Base-by-base conservation (phyloP, 805 yeast species). In the Kodamaea sagamina region DNA sequence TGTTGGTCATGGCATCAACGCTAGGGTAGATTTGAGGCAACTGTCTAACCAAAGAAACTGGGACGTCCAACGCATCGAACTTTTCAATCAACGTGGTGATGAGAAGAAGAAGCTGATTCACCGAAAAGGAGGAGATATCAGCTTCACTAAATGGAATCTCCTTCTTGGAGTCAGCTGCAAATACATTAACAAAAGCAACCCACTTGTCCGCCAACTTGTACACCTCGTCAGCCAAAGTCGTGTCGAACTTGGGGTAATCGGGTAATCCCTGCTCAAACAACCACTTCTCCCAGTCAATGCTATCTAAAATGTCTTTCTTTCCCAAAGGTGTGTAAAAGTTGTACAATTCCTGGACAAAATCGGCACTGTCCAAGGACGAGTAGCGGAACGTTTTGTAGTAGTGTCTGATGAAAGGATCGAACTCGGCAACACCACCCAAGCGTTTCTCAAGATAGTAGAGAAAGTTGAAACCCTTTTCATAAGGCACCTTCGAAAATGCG, bases 381-480 rank as follows among this genome's bases (percentile, higher is more conserved):
- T 62, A 62, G 10, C 61, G 52, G 51, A 53, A 63, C 28, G 49
- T 58, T 15, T 47, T 55, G 43, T 62, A 63, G 46, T 63, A 63
- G 44, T 55, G 51, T 25, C 57, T 57, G 41, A 63, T 61, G 28
- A 63, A 63, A 13, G 54, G 56, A 43, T 63, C 62, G 47, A 63
- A 63, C 27, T 46, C 59, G 11, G 43, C 32, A 21, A 21, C 24
- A 21, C 24, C 24, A 3, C 65, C 66, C 12, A 63, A 37, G 24
- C 41, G 34, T 3, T 43, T 48, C 48, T 63, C 68, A 32, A 63
- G 46, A 44, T 58, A 54, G 42, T 48, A 61, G 21, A 63, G 51
- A 55, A 89, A 74, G 52, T 84, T 87, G 54, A 83, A 85, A 6
- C 97, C 97, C 63, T 89, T 89, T 61, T 89, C 97, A 63, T 89